Conservation (phyloP, 257 asterid genomes). For the Capsicum baccatum region DNA sequence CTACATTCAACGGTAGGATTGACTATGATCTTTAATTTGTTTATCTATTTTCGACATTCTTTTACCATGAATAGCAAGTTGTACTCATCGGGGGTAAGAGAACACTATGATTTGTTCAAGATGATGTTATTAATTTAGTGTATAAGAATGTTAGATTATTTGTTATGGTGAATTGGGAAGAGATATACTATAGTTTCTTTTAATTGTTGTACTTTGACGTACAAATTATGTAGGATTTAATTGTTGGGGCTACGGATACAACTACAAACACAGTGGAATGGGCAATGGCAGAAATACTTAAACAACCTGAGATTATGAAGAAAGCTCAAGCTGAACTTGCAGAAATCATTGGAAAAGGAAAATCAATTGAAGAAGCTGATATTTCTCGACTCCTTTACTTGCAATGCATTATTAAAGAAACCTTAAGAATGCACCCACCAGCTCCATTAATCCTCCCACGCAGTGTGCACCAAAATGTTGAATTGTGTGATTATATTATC, state of each 20-base stretch:
- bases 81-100: too few species aligned
- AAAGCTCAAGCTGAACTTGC: constrained; percentile 36
- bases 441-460: constrained; percentile 38
- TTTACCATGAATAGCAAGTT: too few species aligned
- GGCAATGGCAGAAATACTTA: constrained; percentile 38
- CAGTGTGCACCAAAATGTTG: constrained; percentile 25
- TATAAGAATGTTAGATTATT: too few species aligned
- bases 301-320: constrained; percentile 27
- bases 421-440: constrained; percentile 41
- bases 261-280: constrained; percentile 38
- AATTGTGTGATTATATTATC: constrained; percentile 16
- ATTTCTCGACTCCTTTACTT: constrained; percentile 39
- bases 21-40: too few species aligned
- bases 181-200: too few species aligned
- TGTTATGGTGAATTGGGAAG: too few species aligned
- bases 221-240: background rate
- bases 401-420: constrained; percentile 39
- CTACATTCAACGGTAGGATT: too few species aligned
- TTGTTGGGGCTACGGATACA: constrained; percentile 39
- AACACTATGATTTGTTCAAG: too few species aligned
- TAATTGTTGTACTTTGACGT: too few species aligned
- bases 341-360: constrained; percentile 29
- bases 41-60: too few species aligned
- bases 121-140: too few species aligned
- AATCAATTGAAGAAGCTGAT: constrained; percentile 35